Evolutionary conservation across 129 eudicot genomes (phyloP).

Genomic region (Silybum marianum): DNA sequence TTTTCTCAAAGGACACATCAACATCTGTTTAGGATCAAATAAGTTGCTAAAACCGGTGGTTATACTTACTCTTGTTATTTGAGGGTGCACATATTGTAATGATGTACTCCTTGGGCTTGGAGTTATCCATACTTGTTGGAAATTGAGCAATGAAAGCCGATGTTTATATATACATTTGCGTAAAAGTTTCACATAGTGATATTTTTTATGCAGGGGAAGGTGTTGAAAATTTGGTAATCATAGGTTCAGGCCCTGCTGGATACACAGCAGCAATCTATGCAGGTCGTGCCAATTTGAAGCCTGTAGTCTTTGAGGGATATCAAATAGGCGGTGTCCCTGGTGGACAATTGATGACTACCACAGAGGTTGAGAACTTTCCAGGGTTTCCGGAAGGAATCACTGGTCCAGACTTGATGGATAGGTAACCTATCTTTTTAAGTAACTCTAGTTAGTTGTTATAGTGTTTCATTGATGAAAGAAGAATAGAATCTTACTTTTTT

Average conservation of each 20-base stretch:
- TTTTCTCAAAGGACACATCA: too few species aligned
- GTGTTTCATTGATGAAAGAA: not conserved
- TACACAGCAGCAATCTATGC: slow-evolving; percentile 99
- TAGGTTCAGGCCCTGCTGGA: slow-evolving; percentile 99
- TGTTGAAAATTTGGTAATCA: slow-evolving; percentile 86
- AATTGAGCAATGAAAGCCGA: not conserved
- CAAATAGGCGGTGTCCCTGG: slow-evolving; percentile 99
- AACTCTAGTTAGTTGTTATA: not conserved
- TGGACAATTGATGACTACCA: slow-evolving; percentile 98
- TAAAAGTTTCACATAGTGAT: not conserved
- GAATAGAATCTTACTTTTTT: slow-evolving; percentile 12
- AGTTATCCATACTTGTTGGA: not conserved
- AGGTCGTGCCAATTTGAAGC: slow-evolving; percentile 95
- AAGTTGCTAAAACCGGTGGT: not conserved
- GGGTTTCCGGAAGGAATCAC: slow-evolving; percentile 99
- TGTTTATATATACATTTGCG: not conserved
- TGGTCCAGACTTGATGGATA: slow-evolving; percentile 98
- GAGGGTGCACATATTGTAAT: not conserved
- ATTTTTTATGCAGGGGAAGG: slow-evolving; percentile 49
- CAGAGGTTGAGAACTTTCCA: slow-evolving; percentile 98
- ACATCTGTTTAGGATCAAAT: too few species aligned
- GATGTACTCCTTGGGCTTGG: not conserved
- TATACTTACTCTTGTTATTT: not conserved
- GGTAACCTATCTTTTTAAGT: slow-evolving; percentile 42
- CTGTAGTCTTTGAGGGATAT: slow-evolving; percentile 92